Base-by-base conservation (phyloP, 352 stramenopile species). In the Globisporangium alternatum region DNA sequence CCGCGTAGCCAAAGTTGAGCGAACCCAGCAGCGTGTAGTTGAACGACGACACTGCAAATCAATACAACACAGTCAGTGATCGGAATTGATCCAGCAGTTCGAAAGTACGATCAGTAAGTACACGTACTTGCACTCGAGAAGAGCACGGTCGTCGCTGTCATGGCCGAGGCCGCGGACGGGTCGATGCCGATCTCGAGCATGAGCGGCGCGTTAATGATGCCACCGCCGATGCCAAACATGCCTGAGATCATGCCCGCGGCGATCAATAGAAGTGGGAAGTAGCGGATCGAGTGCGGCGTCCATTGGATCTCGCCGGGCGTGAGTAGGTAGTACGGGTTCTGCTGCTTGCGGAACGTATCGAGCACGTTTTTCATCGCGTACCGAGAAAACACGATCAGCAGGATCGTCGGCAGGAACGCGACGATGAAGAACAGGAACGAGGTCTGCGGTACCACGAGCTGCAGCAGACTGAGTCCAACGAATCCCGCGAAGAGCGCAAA, bases 151-250 rank as follows among this genome's bases (percentile, higher is more conserved):
- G 79, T 75, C 9, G 95, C 91, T 2, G 90, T 97, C 45, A 96
- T 98, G 5, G 94, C 95, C 2, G 89, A 96, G 8, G 90, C 83
- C 76, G 90, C 79, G 1, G 78, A 71, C 9, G 87, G 80, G 12
- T 93, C 74, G 15, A 98, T 79, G 52, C 93, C 94, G 65, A 98
- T 91, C 54, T 97, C 89, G 3, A 99, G 83, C 81, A 99, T 95
- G 21, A 98, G 67, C 2, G 96, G 96, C 1, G 89, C 95, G 62
- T 97, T 98, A 52, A 99, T 90, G 62, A 99, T 98, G 21, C 95
- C 97, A 52, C 96, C 97, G 3, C 95, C 96, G 28, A 98, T 91
- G 15, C 95, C 96, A 74, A 99, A 98, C 85, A 98, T 93, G 13
- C 95, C 95, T 1, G 93, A 91, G 63, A 97, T 90, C 25, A 97